Conservation (phyloP, 2,329 filamentous ascomycete species). For the Neonectria neomacrospora region DNA sequence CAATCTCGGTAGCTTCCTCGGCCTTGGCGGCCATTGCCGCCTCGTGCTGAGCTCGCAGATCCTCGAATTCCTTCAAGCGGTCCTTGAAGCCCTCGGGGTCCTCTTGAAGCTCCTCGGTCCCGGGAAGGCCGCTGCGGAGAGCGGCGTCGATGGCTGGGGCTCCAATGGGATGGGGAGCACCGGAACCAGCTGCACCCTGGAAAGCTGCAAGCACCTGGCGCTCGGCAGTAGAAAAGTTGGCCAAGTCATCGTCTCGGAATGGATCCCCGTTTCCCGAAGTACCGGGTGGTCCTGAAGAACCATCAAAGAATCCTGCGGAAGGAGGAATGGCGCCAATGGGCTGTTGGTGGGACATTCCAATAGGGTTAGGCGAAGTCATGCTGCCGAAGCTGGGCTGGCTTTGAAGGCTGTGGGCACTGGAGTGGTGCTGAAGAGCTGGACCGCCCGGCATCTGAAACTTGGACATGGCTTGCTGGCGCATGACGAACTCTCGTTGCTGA, state of each 20-base stretch:
- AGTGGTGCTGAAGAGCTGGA: slow-evolving; percentile 82
- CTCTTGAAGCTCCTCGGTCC: slow-evolving; percentile 60
- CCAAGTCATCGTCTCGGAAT: slow-evolving; percentile 79
- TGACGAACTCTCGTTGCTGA: slow-evolving; percentile 91
- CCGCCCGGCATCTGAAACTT: slow-evolving; percentile 71
- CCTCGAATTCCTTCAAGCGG: slow-evolving; percentile 85
- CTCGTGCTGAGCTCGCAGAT: slow-evolving; percentile 79
- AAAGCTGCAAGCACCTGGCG: slow-evolving; percentile 62
- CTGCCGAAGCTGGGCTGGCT: slow-evolving; percentile 97
- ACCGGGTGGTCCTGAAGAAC: slow-evolving; percentile 50
- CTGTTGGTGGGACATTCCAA: slow-evolving; percentile 63
- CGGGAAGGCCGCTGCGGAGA: slow-evolving; percentile 60
- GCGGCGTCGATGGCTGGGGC: slow-evolving; percentile 48
- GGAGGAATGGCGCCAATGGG: slow-evolving; percentile 67
- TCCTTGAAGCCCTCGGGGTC: slow-evolving; percentile 72
- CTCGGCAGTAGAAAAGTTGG: slow-evolving; percentile 68
- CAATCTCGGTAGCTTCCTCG: slow-evolving; percentile 49
- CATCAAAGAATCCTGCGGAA: slow-evolving; percentile 78
- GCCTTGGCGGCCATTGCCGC: slow-evolving; percentile 56
- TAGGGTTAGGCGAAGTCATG: slow-evolving; percentile 88
- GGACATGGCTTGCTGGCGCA: slow-evolving; percentile 82
- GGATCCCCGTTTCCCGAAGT: slow-evolving; percentile 57
- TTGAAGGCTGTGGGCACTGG: slow-evolving; percentile 93
- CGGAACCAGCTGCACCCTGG: slow-evolving; percentile 35
- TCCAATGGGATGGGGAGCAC: slow-evolving; percentile 53